phyloP scores from a whole-genome alignment of 805 yeast genomes.

The Hermanozyma aechmeae region DNA sequence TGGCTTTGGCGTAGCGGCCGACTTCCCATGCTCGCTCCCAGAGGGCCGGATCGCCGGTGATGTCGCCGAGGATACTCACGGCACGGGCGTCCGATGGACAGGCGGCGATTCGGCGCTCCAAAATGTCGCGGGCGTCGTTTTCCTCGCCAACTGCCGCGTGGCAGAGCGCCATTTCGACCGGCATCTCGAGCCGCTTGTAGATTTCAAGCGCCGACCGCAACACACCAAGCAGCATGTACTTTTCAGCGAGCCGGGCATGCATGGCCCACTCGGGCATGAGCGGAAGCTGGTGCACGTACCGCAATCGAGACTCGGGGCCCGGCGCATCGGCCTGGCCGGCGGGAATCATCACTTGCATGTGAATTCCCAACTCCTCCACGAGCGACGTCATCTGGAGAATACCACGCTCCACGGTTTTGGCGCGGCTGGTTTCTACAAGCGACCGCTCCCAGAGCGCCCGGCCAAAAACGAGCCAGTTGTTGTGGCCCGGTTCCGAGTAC shows the following conservation, averaged over 20 bases:
- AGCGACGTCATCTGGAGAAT: constrained; percentile 85
- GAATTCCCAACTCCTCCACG: constrained; percentile 78
- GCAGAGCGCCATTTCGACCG: constrained; percentile 83
- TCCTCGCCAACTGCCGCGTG: constrained; percentile 78
- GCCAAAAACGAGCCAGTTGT: constrained; percentile 72
- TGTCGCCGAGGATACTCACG: constrained; percentile 75
- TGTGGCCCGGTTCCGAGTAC: constrained; percentile 30
- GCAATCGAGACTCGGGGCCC: constrained; percentile 43
- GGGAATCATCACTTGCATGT: constrained; percentile 48
- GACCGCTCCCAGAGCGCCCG: constrained; percentile 89
- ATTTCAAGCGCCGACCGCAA: constrained; percentile 83
- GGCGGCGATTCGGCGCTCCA: constrained; percentile 41
- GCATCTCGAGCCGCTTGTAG: constrained; percentile 67
- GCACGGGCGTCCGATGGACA: constrained; percentile 79
- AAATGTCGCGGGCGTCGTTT: constrained; percentile 50
- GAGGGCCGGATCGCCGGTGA: constrained; percentile 59
- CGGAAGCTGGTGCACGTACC: constrained; percentile 66
- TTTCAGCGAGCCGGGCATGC: constrained; percentile 78
- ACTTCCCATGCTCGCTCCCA: constrained; percentile 88
- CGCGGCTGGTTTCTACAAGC: constrained; percentile 64
- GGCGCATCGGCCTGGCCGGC: constrained; percentile 30
- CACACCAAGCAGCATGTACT: constrained; percentile 76
- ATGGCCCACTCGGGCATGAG: constrained; percentile 77
- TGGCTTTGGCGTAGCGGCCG: constrained; percentile 78
- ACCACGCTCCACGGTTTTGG: constrained; percentile 90